phyloP scores from a whole-genome alignment of 139 green algal genomes.

The Eudorina sp. region DNA sequence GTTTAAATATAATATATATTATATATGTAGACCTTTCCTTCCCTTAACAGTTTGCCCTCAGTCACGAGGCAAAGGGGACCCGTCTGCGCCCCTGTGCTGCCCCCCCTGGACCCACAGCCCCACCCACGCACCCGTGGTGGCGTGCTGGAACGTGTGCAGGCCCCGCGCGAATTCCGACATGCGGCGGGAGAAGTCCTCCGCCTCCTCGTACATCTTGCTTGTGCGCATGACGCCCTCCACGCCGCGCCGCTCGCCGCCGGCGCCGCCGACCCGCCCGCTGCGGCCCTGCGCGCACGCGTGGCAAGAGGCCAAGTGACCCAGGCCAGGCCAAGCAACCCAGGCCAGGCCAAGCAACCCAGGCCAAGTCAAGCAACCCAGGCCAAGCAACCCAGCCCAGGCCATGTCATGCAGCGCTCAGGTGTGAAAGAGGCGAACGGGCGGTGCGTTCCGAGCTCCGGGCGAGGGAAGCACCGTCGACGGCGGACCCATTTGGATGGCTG shows the following conservation, averaged over 20 bases:
- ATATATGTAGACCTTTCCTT: too few relatives aligned
- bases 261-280: background rate
- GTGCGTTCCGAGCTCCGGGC: too few relatives aligned
- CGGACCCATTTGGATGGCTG: too few relatives aligned
- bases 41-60: too few relatives aligned
- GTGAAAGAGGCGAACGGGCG: too few relatives aligned
- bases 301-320: background rate
- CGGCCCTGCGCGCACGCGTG: slow-evolving; percentile 4
- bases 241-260: background rate
- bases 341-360: background rate
- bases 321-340: background rate
- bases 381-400: background rate
- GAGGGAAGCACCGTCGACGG: too few relatives aligned
- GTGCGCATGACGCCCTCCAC: slow-evolving; percentile 7
- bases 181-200: slow-evolving; percentile 28
- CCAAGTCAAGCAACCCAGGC: background rate
- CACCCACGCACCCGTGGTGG: slow-evolving; percentile 14
- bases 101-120: too few relatives aligned
- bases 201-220: slow-evolving; percentile 47
- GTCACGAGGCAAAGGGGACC: too few relatives aligned
- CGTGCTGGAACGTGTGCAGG: slow-evolving; percentile 23
- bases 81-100: too few relatives aligned
- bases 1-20: too few relatives aligned
- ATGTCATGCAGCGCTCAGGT: too few relatives aligned
- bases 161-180: slow-evolving; percentile 36